A percentile compares a stretch with the other conserved stretches of the same genome.
These are phyloP conservation scores for Quercus variabilis DNA, from an alignment of 306 rosid genomes.

Conservation along the genomic window DNA sequence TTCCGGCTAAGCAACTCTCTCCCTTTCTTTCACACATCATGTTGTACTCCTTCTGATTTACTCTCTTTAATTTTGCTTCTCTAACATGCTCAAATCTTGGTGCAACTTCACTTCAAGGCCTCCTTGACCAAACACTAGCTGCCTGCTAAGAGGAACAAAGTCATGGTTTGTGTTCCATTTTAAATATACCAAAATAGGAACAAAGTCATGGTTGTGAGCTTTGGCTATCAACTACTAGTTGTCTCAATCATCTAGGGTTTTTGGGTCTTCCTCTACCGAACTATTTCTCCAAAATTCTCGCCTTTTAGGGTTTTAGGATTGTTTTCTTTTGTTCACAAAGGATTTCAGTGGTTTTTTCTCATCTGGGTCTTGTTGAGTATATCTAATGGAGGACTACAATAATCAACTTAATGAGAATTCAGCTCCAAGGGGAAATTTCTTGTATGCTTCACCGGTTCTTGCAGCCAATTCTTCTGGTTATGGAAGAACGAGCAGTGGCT, in stretches of 20 bases:
- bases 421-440: slow-evolving; percentile 64
- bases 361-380: slow-evolving; percentile 3
- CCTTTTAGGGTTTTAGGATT: slow-evolving; percentile 26
- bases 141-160: no score
- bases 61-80: neutral
- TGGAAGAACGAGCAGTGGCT: slow-evolving; percentile 35
- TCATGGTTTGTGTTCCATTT: neutral
- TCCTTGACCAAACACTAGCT: neutral
- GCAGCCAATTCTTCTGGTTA: slow-evolving; percentile 30
- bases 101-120: slow-evolving; percentile 17
- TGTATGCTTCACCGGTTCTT: slow-evolving; percentile 47
- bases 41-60: neutral
- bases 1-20: slow-evolving; percentile 28
- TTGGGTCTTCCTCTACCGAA: neutral
- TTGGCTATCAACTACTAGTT: neutral
- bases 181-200: neutral
- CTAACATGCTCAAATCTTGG: slow-evolving; percentile 3
- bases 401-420: slow-evolving; percentile 55
- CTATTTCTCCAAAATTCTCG: neutral
- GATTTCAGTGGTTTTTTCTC: neutral
- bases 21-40: slow-evolving; percentile 16
- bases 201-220: neutral
- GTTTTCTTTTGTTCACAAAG: neutral
- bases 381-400: slow-evolving; percentile 59
- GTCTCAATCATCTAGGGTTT: slow-evolving; percentile 18